Percentiles rank a stretch among this genome's conserved stretches.
phyloP scores from a whole-genome alignment of 2,329 filamentous ascomycete genomes.

The Hymenoscyphus fraxineus region DNA sequence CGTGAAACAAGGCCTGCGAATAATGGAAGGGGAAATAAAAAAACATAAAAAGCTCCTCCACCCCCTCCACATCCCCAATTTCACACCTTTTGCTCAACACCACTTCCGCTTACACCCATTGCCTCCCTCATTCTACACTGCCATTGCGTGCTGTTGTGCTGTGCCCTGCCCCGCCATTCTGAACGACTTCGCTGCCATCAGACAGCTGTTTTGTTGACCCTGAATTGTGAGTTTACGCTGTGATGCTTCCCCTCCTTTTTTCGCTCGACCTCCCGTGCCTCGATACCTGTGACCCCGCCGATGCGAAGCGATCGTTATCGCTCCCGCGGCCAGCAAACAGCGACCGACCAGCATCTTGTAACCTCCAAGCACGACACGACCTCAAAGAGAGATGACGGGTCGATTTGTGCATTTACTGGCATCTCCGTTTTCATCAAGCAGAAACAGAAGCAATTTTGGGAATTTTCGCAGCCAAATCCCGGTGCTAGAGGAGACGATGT shows the following conservation, averaged over 20 bases:
- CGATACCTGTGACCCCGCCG: constrained; percentile 18
- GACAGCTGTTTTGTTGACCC: background rate
- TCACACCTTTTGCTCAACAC: background rate
- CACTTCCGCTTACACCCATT: constrained; percentile 8
- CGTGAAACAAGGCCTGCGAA: background rate
- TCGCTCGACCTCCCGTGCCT: background rate
- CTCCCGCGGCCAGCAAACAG: constrained; percentile 4
- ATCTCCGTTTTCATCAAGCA: background rate
- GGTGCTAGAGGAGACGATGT: too few relatives aligned
- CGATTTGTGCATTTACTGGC: background rate
- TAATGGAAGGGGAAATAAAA: constrained; percentile 1
- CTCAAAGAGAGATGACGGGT: background rate
- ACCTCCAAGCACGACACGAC: constrained; percentile 16
- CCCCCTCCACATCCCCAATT: background rate
- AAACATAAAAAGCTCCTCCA: constrained; percentile 9
- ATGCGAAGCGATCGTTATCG: constrained; percentile 26
- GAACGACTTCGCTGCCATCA: background rate
- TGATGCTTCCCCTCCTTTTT: constrained; percentile 6
- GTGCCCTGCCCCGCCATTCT: background rate
- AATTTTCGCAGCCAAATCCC: background rate
- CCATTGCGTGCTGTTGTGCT: background rate
- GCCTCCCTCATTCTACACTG: constrained; percentile 14
- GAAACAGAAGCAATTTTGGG: background rate
- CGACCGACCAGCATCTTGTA: constrained; percentile 13
- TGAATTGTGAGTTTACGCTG: constrained; percentile 11